Conservation (phyloP, 768 basidiomycete genomes). For the Zangia roseola region DNA sequence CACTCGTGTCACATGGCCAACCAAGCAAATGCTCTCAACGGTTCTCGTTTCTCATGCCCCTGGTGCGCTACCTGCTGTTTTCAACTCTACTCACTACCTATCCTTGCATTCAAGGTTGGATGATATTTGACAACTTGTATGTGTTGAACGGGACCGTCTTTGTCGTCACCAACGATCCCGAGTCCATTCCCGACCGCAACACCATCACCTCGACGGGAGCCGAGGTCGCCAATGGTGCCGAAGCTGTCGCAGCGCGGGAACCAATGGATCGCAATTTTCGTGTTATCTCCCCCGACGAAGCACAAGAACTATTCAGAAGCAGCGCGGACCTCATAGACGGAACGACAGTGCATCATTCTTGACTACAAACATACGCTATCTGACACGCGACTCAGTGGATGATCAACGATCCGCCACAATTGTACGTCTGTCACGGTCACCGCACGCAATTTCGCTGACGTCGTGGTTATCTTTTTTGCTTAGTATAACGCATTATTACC, state of each 20-base stretch:
- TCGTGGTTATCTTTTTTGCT: neutral
- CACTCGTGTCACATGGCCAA: constrained; percentile 39
- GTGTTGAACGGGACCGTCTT: constrained; percentile 79
- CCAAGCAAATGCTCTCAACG: constrained; percentile 50
- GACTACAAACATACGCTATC: neutral
- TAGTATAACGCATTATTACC: constrained; percentile 90
- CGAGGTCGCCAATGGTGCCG: constrained; percentile 55
- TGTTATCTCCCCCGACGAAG: constrained; percentile 68
- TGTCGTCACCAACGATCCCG: constrained; percentile 74
- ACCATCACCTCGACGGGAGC: constrained; percentile 72
- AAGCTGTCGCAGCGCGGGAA: constrained; percentile 54
- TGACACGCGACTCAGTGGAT: constrained; percentile 51
- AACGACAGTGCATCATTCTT: constrained; percentile 50
- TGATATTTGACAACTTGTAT: constrained; percentile 82
- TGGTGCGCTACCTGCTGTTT: constrained; percentile 41
- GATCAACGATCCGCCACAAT: constrained; percentile 84
- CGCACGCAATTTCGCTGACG: neutral
- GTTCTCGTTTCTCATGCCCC: constrained; percentile 73
- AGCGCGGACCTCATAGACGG: constrained; percentile 79
- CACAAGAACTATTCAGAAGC: constrained; percentile 65
- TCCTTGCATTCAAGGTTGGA: constrained; percentile 64
- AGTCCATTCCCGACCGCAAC: constrained; percentile 59
- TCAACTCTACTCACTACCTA: neutral
- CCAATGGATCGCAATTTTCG: constrained; percentile 80
- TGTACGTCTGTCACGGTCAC: constrained; percentile 44